phyloP scores from a whole-genome alignment of 2,329 filamentous ascomycete species.

The Xylariaceae sp. region DNA sequence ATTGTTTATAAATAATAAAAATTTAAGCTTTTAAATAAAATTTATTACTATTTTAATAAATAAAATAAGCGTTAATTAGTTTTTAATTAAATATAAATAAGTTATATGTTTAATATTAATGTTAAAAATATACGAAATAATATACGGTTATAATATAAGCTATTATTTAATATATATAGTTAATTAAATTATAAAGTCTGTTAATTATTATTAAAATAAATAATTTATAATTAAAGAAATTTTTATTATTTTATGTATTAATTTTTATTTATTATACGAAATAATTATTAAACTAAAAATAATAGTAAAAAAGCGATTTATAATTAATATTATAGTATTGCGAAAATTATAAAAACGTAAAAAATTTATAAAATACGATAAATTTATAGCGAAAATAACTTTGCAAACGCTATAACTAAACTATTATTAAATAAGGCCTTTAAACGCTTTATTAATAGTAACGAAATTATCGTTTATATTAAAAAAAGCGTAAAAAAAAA shows the following conservation, averaged over 20 bases:
- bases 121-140: conserved; percentile 2
- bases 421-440: background rate
- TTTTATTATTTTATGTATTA: background rate
- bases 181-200: background rate
- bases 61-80: conserved; percentile 1
- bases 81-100: conserved; percentile 2
- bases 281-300: too few relatives aligned
- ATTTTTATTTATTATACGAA: conserved; percentile 1
- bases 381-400: background rate
- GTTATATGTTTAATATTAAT: background rate
- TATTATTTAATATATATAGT: background rate
- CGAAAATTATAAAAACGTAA: background rate
- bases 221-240: background rate
- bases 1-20: background rate
- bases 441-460: background rate
- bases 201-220: background rate
- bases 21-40: too few relatives aligned
- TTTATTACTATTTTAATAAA: conserved; percentile 1
- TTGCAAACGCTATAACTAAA: conserved; percentile 1
- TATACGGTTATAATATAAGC: background rate
- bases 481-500: background rate
- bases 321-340: conserved; percentile 7
- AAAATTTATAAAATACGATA: conserved; percentile 6
- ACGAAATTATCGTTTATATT: background rate
- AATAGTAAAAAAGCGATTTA: conserved; percentile 1